These are phyloP conservation scores for Ustilago cynodontis DNA, from an alignment of 1,284 basidiomycete species.

Conservation along the genomic window DNA sequence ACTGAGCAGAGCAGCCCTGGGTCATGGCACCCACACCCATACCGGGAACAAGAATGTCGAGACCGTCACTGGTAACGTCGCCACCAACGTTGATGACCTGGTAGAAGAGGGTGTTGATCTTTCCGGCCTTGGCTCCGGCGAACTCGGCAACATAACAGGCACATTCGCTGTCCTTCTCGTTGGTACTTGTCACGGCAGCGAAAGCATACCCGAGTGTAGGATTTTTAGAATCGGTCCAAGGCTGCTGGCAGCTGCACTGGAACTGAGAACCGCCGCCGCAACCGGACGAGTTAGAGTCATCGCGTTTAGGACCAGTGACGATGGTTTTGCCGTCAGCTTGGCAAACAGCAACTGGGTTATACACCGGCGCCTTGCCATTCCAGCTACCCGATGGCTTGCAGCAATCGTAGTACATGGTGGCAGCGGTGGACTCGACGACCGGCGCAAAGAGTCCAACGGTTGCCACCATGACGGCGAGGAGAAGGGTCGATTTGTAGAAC, in stretches of 20 bases:
- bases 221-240: slow-evolving; percentile 36
- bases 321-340: slow-evolving; percentile 37
- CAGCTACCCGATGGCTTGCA: slow-evolving; percentile 18
- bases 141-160: slow-evolving; percentile 40
- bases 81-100: slow-evolving; percentile 46
- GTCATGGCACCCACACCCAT: slow-evolving; percentile 37
- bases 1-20: slow-evolving; percentile 34
- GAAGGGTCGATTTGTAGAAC: slow-evolving; percentile 20
- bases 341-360: slow-evolving; percentile 29
- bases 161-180: slow-evolving; percentile 25
- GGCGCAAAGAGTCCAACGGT: slow-evolving; percentile 21
- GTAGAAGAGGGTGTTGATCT: slow-evolving; percentile 41
- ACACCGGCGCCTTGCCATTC: slow-evolving; percentile 24
- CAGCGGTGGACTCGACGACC: slow-evolving; percentile 19
- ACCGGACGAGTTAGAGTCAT: slow-evolving; percentile 30
- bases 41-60: slow-evolving; percentile 48
- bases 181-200: slow-evolving; percentile 29
- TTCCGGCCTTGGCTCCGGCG: slow-evolving; percentile 18
- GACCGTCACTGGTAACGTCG: slow-evolving; percentile 23
- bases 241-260: slow-evolving; percentile 49
- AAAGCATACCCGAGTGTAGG: slow-evolving; percentile 35
- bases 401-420: slow-evolving; percentile 50
- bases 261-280: slow-evolving; percentile 43
- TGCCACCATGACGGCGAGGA: slow-evolving; percentile 21
- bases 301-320: slow-evolving; percentile 29